Percentiles rank a stretch among this genome's conserved stretches.
phyloP scores from a whole-genome alignment of 1,284 basidiomycete species.

The Ustilago shanxiensis region DNA sequence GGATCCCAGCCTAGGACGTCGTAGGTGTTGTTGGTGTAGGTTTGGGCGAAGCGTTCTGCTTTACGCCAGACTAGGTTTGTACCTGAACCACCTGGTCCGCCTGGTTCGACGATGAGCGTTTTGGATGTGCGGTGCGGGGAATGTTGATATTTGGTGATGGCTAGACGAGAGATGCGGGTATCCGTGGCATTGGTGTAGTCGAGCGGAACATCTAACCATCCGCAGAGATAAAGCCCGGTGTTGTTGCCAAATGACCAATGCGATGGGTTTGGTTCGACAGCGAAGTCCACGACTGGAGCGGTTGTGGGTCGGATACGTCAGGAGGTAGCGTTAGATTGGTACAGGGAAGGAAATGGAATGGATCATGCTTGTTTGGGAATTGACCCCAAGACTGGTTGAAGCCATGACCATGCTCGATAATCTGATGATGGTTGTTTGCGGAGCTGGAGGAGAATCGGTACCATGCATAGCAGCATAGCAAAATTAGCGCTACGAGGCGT shows the following conservation, averaged over 20 bases:
- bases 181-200: conserved; percentile 52
- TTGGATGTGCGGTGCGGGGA: conserved; percentile 12
- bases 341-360: conserved; percentile 44
- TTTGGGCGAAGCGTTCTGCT: conserved; percentile 7
- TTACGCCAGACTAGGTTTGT: conserved; percentile 29
- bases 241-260: conserved; percentile 30
- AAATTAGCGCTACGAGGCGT: neutral
- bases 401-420: conserved; percentile 9
- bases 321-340: conserved; percentile 32
- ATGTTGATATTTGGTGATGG: conserved; percentile 33
- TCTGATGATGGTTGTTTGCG: neutral
- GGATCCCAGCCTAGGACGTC: conserved; percentile 54
- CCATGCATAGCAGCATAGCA: neutral
- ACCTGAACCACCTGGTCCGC: conserved; percentile 49
- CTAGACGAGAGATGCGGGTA: conserved; percentile 20
- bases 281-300: conserved; percentile 11
- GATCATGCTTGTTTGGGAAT: conserved; percentile 20
- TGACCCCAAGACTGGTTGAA: conserved; percentile 12
- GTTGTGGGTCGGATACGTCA: conserved; percentile 11
- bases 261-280: conserved; percentile 18
- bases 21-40: conserved; percentile 27
- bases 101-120: conserved; percentile 45
- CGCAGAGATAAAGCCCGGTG: conserved; percentile 34
- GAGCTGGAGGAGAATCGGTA: neutral
- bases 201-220: conserved; percentile 51